These are phyloP conservation scores for Beauveria asiatica DNA, from an alignment of 2,329 filamentous ascomycete species.

Conservation along the genomic window DNA sequence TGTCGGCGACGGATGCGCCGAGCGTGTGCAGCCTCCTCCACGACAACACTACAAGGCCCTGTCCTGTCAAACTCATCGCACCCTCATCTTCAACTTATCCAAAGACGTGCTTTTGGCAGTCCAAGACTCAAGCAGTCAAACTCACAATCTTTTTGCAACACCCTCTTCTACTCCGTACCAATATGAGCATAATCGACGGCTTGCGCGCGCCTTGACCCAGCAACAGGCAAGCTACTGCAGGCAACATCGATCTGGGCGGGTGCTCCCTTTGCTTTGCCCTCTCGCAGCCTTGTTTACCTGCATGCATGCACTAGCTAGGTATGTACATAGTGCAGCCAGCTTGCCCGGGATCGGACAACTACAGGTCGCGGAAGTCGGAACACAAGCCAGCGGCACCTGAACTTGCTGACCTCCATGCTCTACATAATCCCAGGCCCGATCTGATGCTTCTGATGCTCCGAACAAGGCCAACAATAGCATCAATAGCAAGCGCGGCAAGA, in stretches of 20 bases:
- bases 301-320: neutral
- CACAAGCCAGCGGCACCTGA: neutral
- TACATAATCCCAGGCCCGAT: too few relatives aligned
- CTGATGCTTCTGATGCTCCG: too few relatives aligned
- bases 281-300: neutral
- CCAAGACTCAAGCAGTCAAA: neutral
- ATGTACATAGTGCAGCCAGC: neutral
- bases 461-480: neutral
- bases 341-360: neutral
- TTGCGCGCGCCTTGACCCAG: neutral
- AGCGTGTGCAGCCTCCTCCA: neutral
- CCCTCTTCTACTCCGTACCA: neutral
- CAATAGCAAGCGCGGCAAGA: neutral
- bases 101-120: neutral
- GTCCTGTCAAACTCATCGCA: neutral
- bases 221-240: slow-evolving; percentile 7
- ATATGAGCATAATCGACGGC: neutral
- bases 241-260: slow-evolving; percentile 5
- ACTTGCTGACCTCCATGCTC: neutral
- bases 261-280: neutral
- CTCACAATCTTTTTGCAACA: neutral
- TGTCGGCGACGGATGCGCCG: neutral
- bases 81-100: neutral
- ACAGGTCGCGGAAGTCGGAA: slow-evolving; percentile 7
- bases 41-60: neutral